Evolutionary conservation across 1,284 basidiomycete species (phyloP).

Genomic region (Cutaneotrichosporon mucoides): DNA sequence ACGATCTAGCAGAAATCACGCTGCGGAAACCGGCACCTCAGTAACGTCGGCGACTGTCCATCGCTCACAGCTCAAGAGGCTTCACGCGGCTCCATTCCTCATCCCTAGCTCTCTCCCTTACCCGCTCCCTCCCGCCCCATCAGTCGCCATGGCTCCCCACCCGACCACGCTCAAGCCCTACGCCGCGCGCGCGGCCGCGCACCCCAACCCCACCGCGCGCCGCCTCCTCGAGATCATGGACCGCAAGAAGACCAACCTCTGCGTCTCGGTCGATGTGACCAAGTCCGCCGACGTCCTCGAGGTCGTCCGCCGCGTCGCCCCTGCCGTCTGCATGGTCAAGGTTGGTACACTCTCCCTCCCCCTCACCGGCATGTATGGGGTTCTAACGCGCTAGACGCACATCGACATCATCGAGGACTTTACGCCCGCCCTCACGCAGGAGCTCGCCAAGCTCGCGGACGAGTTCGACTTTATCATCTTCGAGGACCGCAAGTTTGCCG

Average conservation of each 20-base stretch:
- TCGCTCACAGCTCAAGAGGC: too few species aligned
- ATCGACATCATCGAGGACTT: constrained; percentile 96
- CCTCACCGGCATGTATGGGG: too few species aligned
- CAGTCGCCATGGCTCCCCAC: constrained; percentile 21
- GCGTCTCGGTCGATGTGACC: constrained; percentile 93
- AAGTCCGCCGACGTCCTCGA: constrained; percentile 72
- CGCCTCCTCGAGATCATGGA: constrained; percentile 77
- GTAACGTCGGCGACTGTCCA: too few species aligned
- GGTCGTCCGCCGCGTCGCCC: constrained; percentile 83
- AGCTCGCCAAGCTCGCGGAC: constrained; percentile 65
- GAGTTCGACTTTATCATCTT: constrained; percentile 96
- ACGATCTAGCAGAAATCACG: too few species aligned
- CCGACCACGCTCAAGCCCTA: constrained; percentile 56
- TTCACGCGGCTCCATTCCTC: too few species aligned
- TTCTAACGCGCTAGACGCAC: constrained; percentile 66
- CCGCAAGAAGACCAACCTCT: constrained; percentile 85
- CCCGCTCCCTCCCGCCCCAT: too few species aligned
- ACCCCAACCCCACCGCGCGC: constrained; percentile 70
- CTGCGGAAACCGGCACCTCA: too few species aligned
- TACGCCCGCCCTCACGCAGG: constrained; percentile 65
- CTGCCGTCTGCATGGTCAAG: constrained; percentile 90
- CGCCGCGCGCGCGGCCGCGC: constrained; percentile 59
- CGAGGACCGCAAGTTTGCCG: constrained; percentile 98
- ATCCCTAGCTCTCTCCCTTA: too few species aligned
- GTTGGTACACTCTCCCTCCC: constrained; percentile 49